Conservation (phyloP, 1,284 basidiomycete species). For the Wolfiporia cocos region DNA sequence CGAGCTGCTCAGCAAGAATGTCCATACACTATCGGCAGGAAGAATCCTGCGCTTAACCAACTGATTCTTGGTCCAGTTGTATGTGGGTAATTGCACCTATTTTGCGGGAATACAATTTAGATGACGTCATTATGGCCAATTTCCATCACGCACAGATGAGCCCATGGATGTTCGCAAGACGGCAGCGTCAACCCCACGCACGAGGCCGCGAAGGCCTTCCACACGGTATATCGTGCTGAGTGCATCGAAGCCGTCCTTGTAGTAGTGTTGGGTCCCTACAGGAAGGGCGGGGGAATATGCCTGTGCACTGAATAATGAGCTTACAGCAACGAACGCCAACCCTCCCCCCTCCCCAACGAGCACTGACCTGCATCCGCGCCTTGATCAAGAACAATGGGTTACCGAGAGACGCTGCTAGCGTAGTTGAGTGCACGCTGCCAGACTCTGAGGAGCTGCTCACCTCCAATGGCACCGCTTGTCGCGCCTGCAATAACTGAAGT, state of each 20-base stretch:
- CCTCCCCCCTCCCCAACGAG: no score
- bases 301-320: no score
- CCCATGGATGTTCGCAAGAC: constrained; percentile 94
- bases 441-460: constrained; percentile 43
- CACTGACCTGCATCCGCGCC: constrained; percentile 87
- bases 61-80: constrained; percentile 87
- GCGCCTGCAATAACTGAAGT: constrained; percentile 86
- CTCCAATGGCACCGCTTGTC: constrained; percentile 85
- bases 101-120: no score
- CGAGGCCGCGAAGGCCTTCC: constrained; percentile 77
- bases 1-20: constrained; percentile 83
- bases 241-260: constrained; percentile 81
- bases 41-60: constrained; percentile 62
- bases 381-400: constrained; percentile 97
- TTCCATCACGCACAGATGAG: constrained; percentile 66
- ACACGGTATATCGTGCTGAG: constrained; percentile 72
- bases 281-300: constrained; percentile 93
- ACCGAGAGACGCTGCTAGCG: constrained; percentile 49
- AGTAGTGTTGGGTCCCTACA: constrained; percentile 90
- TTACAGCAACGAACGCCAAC: no score
- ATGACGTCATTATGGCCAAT: no score
- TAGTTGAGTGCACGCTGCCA: no score
- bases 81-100: constrained; percentile 91
- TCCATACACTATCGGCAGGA: constrained; percentile 74
- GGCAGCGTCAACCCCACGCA: constrained; percentile 91